phyloP scores from a whole-genome alignment of 345 rosid species.

The Litchi chinensis region DNA sequence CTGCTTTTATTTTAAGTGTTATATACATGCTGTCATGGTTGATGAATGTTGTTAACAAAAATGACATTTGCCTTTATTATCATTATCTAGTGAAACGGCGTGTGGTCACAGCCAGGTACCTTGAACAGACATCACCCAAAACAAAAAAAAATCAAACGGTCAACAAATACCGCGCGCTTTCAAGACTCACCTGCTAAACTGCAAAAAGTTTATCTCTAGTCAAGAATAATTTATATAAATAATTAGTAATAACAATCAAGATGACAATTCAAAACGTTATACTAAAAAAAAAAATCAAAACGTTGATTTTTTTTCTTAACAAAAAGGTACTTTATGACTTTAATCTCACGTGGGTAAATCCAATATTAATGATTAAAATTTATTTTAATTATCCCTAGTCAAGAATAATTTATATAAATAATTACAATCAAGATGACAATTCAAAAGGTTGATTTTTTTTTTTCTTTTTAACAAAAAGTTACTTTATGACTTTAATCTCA shows the following conservation, averaged over 20 bases:
- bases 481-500: not conserved
- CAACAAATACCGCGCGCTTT: not conserved
- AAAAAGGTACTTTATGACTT: not conserved
- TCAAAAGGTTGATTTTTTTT: not conserved
- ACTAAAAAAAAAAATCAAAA: too few relatives aligned
- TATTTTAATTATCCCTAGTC: too few relatives aligned
- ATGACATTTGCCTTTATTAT: too few relatives aligned
- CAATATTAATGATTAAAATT: too few relatives aligned
- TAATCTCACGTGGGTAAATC: not conserved
- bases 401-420: too few relatives aligned
- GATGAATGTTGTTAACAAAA: too few relatives aligned
- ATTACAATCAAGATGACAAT: not conserved
- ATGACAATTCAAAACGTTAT: not conserved
- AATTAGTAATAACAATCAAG: not conserved
- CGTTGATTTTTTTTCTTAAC: not conserved
- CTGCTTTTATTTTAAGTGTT: too few relatives aligned
- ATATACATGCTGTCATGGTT: too few relatives aligned
- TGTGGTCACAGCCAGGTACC: not conserved
- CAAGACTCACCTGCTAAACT: not conserved
- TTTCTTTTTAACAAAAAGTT: not conserved
- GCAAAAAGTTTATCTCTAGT: not conserved
- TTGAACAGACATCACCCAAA: not conserved
- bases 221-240: not conserved
- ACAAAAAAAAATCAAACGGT: too few relatives aligned
- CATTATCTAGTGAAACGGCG: not conserved